Base-by-base conservation (phyloP, 106 monocot genomes). In the Posidonia australis region DNA sequence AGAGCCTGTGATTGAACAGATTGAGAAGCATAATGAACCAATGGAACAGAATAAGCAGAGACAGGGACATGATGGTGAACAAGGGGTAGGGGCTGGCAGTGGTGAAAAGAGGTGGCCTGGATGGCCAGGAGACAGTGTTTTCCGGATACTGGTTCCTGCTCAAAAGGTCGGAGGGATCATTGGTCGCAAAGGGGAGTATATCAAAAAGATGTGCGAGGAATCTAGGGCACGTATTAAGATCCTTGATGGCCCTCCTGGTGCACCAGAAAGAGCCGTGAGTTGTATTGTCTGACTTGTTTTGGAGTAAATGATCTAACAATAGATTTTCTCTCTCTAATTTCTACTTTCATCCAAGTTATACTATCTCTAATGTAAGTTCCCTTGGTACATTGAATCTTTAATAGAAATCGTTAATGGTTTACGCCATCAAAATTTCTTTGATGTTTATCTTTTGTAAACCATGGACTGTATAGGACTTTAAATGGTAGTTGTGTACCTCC, bases 121-220 rank as follows among this genome's bases (percentile, higher is more conserved):
- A 46, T 93, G 93, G 93, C 93, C 93, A 49, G 93, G 93, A 54
- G 83, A 93, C 54, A 93, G 68, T 69, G 86, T 89, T 46, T 93
- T 93, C 43, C 78, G 93, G 20, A 83, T 93, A 57, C 58, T 93
- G 23, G 82, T 93, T 66, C 93, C 93, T 63, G 58, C 75, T 10
- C 83, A 83, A 32, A 93, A 89, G 58, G 89, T 93, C 18, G 93
- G 93, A 44, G 79, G 78, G 53, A 74, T 93, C 27, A 93, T 93
- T 77, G 93, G 93, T 0, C 85, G 86, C 18, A 93, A 93, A 67
- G 93, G 93, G 54, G 93, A 93, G 63, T 83, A 30, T 48, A 89
- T 93, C 7, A 93, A 93, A 44, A 89, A 70, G 70, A 93, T 93
- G 81, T 88, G 89, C 23, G 93, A 93, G 69, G 93, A 93, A 61